phyloP scores from a whole-genome alignment of 495 filamentous ascomycete genomes.

The Talaromyces thailandensis region DNA sequence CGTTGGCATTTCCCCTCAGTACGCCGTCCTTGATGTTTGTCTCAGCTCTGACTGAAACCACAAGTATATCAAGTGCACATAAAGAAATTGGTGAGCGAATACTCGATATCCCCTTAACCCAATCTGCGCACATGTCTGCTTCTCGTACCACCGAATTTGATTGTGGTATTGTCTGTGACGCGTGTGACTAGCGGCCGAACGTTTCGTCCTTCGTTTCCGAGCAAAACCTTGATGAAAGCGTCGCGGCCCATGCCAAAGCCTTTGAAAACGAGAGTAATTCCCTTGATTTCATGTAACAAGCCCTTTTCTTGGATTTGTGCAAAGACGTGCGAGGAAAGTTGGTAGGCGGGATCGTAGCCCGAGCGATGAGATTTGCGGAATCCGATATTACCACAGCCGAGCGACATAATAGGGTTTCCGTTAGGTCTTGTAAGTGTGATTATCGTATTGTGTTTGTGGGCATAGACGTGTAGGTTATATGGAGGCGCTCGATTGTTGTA shows the following conservation, averaged over 20 bases:
- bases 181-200: slow-evolving; percentile 61
- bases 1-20: not conserved
- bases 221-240: slow-evolving; percentile 76
- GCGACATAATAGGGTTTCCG: slow-evolving; percentile 61
- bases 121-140: slow-evolving; percentile 73
- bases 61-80: not conserved
- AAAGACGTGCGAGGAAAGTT: slow-evolving; percentile 71
- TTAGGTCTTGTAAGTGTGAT: slow-evolving; percentile 79
- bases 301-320: slow-evolving; percentile 69
- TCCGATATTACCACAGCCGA: slow-evolving; percentile 74
- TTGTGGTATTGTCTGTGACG: slow-evolving; percentile 72
- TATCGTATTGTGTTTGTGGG: slow-evolving; percentile 86
- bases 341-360: slow-evolving; percentile 88
- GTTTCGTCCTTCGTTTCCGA: slow-evolving; percentile 72
- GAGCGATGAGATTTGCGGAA: slow-evolving; percentile 72
- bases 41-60: not conserved
- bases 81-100: not conserved
- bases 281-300: slow-evolving; percentile 43
- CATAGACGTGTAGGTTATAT: slow-evolving; percentile 80
- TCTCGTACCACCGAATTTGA: slow-evolving; percentile 95
- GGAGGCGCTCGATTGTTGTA: slow-evolving; percentile 37
- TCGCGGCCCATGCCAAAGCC: slow-evolving; percentile 82
- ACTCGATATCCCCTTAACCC: slow-evolving; percentile 37
- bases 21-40: not conserved
- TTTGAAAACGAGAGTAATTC: slow-evolving; percentile 66